Conservation (phyloP, 1,284 basidiomycete species). For the Anthracocystis panici-leucophaei region DNA sequence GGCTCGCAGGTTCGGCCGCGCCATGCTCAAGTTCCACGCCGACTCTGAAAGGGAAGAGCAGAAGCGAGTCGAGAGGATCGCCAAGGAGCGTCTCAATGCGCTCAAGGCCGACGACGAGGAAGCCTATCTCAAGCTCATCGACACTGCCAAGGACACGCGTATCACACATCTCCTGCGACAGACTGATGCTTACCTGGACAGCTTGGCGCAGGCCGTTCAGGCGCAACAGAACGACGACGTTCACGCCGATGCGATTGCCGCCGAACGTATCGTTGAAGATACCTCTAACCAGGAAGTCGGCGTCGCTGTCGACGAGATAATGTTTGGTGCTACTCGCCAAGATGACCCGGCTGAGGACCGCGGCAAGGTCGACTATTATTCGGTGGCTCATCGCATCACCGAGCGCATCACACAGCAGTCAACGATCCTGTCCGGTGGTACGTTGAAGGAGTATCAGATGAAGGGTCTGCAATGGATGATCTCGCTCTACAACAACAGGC, state of each 20-base stretch:
- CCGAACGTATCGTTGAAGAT: constrained; percentile 53
- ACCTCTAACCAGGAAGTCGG: constrained; percentile 63
- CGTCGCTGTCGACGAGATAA: constrained; percentile 80
- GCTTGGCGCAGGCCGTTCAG: constrained; percentile 91
- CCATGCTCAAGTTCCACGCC: constrained; percentile 72
- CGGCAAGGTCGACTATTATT: constrained; percentile 92
- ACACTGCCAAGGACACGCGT: constrained; percentile 98
- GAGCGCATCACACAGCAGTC: constrained; percentile 91
- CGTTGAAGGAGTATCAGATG: constrained; percentile 69
- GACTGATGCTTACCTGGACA: constrained; percentile 95
- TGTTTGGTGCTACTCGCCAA: constrained; percentile 84
- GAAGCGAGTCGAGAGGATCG: constrained; percentile 87
- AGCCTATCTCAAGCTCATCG: constrained; percentile 98
- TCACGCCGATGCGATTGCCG: constrained; percentile 65
- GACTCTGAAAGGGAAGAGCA: constrained; percentile 74
- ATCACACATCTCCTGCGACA: constrained; percentile 96
- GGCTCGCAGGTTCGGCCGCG: constrained; percentile 71
- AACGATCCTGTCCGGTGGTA: constrained; percentile 76
- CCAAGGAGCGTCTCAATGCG: constrained; percentile 98
- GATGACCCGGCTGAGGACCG: constrained; percentile 75
- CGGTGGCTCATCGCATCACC: constrained; percentile 91
- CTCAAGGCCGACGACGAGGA: constrained; percentile 99
- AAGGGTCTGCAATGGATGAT: constrained; percentile 70
- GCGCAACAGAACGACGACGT: constrained; percentile 87
- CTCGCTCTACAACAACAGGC: constrained; percentile 69